A percentile compares a stretch with the other conserved stretches of the same genome.
These are phyloP conservation scores for Yarrowia porcina DNA, from an alignment of 805 yeast species.

Conservation along the genomic window DNA sequence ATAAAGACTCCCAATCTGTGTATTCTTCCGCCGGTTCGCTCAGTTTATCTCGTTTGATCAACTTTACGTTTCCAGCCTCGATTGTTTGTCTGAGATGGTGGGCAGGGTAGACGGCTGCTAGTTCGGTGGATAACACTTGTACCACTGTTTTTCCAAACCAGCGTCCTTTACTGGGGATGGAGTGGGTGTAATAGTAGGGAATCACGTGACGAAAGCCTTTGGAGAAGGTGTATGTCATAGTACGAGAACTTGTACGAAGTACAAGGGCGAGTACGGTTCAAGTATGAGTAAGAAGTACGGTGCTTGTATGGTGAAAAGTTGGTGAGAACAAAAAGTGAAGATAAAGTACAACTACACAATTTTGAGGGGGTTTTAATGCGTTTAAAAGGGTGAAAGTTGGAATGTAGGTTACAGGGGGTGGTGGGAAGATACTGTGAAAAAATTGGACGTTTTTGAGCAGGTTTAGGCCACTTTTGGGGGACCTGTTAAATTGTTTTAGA, in stretches of 20 bases:
- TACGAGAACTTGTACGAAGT: too few species aligned
- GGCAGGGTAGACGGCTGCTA: constrained; percentile 42
- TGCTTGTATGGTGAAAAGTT: too few species aligned
- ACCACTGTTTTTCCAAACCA: constrained; percentile 78
- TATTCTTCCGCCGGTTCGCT: constrained; percentile 50
- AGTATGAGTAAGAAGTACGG: neutral
- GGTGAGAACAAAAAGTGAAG: too few species aligned
- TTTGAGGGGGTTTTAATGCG: too few species aligned
- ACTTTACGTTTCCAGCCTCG: neutral
- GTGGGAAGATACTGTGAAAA: too few species aligned
- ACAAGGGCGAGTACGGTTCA: too few species aligned
- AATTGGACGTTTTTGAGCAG: too few species aligned
- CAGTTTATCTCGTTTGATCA: constrained; percentile 11
- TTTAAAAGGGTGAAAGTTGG: too few species aligned
- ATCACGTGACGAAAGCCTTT: constrained; percentile 1
- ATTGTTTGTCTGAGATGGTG: neutral
- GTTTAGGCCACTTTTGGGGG: too few species aligned
- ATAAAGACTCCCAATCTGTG: constrained; percentile 41
- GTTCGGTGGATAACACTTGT: constrained; percentile 72
- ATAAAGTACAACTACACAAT: too few species aligned
- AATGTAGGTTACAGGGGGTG: too few species aligned
- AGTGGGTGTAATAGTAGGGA: constrained; percentile 9
- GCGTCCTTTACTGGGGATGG: constrained; percentile 49
- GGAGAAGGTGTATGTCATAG: constrained; percentile 2
- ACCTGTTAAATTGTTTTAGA: too few species aligned